phyloP scores from a whole-genome alignment of 345 rosid genomes.

The Pistacia vera region DNA sequence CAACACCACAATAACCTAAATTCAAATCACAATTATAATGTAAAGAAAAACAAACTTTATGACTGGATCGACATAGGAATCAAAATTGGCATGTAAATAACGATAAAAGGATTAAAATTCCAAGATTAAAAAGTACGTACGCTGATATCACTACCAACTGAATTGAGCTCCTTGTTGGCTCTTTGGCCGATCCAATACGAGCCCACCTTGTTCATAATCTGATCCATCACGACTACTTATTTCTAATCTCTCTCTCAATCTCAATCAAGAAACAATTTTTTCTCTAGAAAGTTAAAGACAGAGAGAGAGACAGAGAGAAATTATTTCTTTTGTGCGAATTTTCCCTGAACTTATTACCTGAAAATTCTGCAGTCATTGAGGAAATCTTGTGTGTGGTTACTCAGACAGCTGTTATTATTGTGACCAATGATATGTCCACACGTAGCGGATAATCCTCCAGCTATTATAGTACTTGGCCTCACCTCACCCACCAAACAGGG shows the following conservation, averaged over 20 bases:
- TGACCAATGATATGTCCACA: not conserved
- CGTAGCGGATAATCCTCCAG: no score
- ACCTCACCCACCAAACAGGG: no score
- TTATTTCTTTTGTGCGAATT: not conserved
- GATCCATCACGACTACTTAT: constrained; percentile 60
- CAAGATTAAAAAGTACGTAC: constrained; percentile 31
- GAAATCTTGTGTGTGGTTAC: not conserved
- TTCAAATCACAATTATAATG: not conserved
- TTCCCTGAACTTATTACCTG: not conserved
- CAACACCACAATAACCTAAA: not conserved
- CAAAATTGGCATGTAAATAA: not conserved
- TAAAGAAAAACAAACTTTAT: not conserved
- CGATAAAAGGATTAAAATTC: not conserved
- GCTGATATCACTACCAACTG: constrained; percentile 84
- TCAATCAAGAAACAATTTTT: not conserved
- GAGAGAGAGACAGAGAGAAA: not conserved
- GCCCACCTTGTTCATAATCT: constrained; percentile 84
- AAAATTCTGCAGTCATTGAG: not conserved
- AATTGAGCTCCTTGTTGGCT: constrained; percentile 80
- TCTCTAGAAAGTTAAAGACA: not conserved
- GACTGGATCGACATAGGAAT: constrained; percentile 10
- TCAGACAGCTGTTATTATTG: not conserved
- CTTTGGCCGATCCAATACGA: constrained; percentile 76
- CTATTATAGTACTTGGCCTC: no score
- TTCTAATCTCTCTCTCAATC: not conserved